Evolutionary conservation across 2,329 filamentous ascomycete species (phyloP), one percentile per base, ranked within the genome.

Genomic region (Geosmithia flava): DNA sequence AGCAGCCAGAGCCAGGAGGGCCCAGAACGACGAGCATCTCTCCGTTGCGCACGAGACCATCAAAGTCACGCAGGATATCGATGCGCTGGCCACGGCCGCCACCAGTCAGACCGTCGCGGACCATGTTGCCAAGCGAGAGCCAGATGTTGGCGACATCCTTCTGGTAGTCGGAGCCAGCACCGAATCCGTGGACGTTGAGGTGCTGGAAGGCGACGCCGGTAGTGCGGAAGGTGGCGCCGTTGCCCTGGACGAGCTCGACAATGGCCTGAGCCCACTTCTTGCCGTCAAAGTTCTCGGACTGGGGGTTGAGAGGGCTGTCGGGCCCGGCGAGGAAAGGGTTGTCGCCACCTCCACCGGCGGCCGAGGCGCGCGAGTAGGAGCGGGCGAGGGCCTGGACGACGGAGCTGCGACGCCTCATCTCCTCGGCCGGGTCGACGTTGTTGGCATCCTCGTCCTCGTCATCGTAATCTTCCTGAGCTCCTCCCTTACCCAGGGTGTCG

Each of bases 21-120:
- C 84, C 84, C 33, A 88, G 71, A 2, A 87, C 84, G 16, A 87
- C 80, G 27, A 87, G 65, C 81, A 88, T 85, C 69, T 88, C 84
- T 42, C 84, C 84, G 51, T 76, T 77, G 58, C 78, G 71, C 1
- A 87, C 79, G 0, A 87, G 59, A 23, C 83, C 83, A 53, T 87
- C 81, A 49, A 85, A 80, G 55, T 78, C 68, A 52, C 73, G 76
- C 51, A 87, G 64, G 54, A 87, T 87, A 56, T 87, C 79, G 53
- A 85, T 80, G 53, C 77, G 76, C 45, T 67, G 72, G 54, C 71
- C 67, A 41, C 71, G 71, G 54, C 71, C 67, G 41, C 71, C 71
- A 53, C 72, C 54, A 3, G 76, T 76, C 29, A 83, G 58, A 1
- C 83, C 57, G 1, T 73, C 65, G 48, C 72, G 69, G 1, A 65